phyloP scores from a whole-genome alignment of 805 yeast species.

The Novakomyces olei region DNA sequence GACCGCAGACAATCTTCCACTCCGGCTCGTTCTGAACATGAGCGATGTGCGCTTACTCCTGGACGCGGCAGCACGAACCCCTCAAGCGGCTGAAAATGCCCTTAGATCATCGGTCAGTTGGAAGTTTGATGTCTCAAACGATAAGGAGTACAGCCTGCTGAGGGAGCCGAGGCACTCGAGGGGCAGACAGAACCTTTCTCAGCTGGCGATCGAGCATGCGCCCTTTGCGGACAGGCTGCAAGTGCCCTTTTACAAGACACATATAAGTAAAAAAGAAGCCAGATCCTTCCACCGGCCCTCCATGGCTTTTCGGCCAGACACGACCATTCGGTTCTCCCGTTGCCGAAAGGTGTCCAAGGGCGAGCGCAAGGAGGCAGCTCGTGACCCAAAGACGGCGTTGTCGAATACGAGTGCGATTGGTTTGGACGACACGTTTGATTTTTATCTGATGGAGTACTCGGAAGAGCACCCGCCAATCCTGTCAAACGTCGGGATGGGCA shows the following conservation, averaged over 20 bases:
- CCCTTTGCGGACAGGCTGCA: constrained; percentile 71
- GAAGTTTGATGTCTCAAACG: constrained; percentile 64
- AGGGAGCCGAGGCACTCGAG: constrained; percentile 75
- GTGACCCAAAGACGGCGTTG: constrained; percentile 38
- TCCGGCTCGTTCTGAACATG: constrained; percentile 45
- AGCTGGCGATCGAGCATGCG: constrained; percentile 75
- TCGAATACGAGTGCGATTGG: constrained; percentile 53
- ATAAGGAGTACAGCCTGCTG: constrained; percentile 58
- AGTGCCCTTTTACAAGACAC: constrained; percentile 74
- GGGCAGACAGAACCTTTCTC: constrained; percentile 80
- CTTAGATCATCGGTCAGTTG: constrained; percentile 21
- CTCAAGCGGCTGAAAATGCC: constrained; percentile 22
- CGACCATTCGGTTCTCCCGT: constrained; percentile 52
- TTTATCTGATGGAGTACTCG: constrained; percentile 66
- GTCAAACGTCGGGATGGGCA: constrained; percentile 88
- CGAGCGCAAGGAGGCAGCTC: constrained; percentile 43
- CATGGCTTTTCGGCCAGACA: constrained; percentile 57
- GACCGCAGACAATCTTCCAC: constrained; percentile 10
- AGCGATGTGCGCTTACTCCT: constrained; percentile 69
- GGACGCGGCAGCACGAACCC: constrained; percentile 19
- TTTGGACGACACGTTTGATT: constrained; percentile 56
- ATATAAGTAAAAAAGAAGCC: constrained; percentile 38
- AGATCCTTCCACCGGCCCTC: constrained; percentile 63
- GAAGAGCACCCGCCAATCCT: constrained; percentile 71
- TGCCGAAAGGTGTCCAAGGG: constrained; percentile 73